Evolutionary conservation across 1,284 basidiomycete species (phyloP), one percentile per base, ranked within the genome.

Genomic region (Volvariella volvacea): DNA sequence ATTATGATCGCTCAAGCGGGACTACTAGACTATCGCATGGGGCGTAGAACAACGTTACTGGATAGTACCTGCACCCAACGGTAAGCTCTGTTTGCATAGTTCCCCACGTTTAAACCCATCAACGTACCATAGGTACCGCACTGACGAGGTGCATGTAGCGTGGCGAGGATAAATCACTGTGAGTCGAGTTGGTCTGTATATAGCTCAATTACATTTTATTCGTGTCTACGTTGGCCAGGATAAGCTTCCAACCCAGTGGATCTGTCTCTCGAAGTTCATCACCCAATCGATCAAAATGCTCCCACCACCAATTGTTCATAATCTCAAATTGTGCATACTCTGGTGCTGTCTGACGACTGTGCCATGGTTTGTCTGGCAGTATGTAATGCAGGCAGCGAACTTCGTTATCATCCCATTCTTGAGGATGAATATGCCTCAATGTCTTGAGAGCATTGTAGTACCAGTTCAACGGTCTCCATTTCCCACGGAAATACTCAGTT

Each of bases 1-100:
- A 95, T 99, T 58, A 99, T 99, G 96, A 99, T 99, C 46, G 96
- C 96, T 1, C 96, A 99, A 63, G 96, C 96, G 1, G 95, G 95
- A 20, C 71, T 99, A 39, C 72, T 99, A 31, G 83, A 86, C 47
- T 92, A 83, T 63, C 77, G 96, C 4, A 98, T 96, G 92, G 95
- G 95, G n/a, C 75, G 82, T 51, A 65, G 66, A 39, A 96, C 92
- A 1, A 76, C 85, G 2, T 58, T 97, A 25, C 64, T 74, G 33
- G 80, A 94, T 60, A 92, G 84, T 47, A 85, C 80, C 28, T 93
- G 91, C 53, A 97, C 92, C 4, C 93, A 97, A 66, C 74, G 92
- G 89, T 89, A 52, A 51, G 66, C 43, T 15, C 30, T n/a, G 28
- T 15, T 6, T 21, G 16, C 25, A 31, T n/a, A 33, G 39, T 39